These are phyloP conservation scores for Oryza brachyantha DNA, from an alignment of 176 grass and related monocot genomes.

Conservation along the genomic window DNA sequence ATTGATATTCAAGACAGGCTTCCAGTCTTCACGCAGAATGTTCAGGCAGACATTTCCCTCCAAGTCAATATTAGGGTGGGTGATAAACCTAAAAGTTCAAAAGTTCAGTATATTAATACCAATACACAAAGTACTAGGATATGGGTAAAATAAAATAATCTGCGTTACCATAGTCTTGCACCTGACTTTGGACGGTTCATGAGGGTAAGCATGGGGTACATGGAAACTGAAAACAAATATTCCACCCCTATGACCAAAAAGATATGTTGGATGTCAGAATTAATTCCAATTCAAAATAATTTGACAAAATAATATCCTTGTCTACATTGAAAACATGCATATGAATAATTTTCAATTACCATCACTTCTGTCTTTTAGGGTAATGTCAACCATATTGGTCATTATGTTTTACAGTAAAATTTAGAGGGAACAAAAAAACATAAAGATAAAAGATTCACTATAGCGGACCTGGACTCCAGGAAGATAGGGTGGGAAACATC, in stretches of 20 bases:
- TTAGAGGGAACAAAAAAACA: background rate
- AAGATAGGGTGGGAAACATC: background rate
- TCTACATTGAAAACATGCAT: background rate
- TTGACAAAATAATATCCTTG: background rate
- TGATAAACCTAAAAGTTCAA: slow-evolving; percentile 53
- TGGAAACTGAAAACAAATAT: slow-evolving; percentile 68
- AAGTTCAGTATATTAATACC: slow-evolving; percentile 10
- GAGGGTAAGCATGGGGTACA: slow-evolving; percentile 66
- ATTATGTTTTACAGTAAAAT: background rate
- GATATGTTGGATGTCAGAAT: background rate
- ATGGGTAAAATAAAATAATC: background rate
- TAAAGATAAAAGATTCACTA: background rate
- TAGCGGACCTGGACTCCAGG: background rate
- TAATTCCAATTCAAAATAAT: background rate
- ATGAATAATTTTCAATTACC: background rate
- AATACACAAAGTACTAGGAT: background rate
- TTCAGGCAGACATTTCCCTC: slow-evolving; percentile 81
- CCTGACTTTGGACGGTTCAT: slow-evolving; percentile 69
- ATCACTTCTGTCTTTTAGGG: background rate
- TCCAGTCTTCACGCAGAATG: slow-evolving; percentile 79
- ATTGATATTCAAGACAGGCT: slow-evolving; percentile 74
- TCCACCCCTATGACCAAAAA: slow-evolving; percentile 41
- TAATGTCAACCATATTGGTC: background rate
- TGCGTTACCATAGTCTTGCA: slow-evolving; percentile 70
- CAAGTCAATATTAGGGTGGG: slow-evolving; percentile 83